Base-by-base conservation (phyloP, 768 basidiomycete genomes). In the Pleurotus cornucopiae region DNA sequence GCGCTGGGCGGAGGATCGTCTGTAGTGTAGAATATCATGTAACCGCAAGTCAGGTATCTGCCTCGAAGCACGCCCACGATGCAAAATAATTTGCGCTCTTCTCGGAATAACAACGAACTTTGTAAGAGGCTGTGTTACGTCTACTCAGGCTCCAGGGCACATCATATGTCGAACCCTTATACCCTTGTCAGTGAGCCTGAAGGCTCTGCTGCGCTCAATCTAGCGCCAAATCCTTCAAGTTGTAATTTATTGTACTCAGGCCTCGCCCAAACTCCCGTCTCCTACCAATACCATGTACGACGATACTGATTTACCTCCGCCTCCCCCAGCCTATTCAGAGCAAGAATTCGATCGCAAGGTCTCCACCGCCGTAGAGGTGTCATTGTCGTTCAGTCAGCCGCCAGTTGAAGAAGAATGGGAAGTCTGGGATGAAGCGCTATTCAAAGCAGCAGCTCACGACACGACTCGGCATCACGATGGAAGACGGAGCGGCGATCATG, bases 341-440 rank as follows among this genome's bases (percentile, higher is more conserved):
- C 73, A 75, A 61, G 76, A 77, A 59, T 81, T 78, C 46, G 82
- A 87, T 64, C 77, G 71, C 47, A 87, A 85, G 67, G 69, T 78
- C 41, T 64, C 74, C 2, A 67, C 69, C 47, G 76, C 75, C 7
- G 56, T 78, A 16, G 63, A 75, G 26, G 61, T 71, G 47, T 83
- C 80, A 21, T 58, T 73, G n/a, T 49, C 57, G 16, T 62, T 66
- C 16, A 60, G 69, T 6, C 66, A 69, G 46, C 62, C 64, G 30
- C 59, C 54, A 57, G 56, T 48, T 12, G 72, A 74, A 45, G 76
- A 76, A 14, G 75, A 73, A 59, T 82, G 78, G 76, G 76, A 82
- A 63, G 67, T 67, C 45, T 83, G 81, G 74, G 75, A 81, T 57
- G 76, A 80, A 45, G 66, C 68, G 18, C 60, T 55, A 2, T 77